phyloP scores from a whole-genome alignment of 2,329 filamentous ascomycete species.

The Beauveria pseudobassiana region DNA sequence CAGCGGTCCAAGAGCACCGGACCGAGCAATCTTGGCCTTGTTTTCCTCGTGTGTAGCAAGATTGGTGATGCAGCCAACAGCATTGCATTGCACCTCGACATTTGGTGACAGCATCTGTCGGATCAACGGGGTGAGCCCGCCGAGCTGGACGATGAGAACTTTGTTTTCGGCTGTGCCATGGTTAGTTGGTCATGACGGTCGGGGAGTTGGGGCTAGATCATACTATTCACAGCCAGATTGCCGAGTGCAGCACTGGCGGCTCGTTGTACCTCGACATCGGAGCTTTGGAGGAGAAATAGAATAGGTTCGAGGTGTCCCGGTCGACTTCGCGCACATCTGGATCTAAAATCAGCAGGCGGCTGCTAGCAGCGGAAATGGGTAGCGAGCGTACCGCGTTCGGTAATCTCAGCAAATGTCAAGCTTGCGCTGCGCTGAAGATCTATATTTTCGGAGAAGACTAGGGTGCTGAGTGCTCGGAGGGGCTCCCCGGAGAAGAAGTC shows the following conservation, averaged over 20 bases:
- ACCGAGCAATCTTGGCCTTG: slow-evolving; percentile 96
- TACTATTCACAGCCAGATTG: slow-evolving; percentile 96
- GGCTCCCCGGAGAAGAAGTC: slow-evolving; percentile 98
- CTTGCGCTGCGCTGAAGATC: slow-evolving; percentile 95
- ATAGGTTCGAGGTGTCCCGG: slow-evolving; percentile 94
- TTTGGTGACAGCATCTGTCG: slow-evolving; percentile 97
- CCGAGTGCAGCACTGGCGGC: slow-evolving; percentile 93
- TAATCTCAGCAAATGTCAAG: slow-evolving; percentile 97
- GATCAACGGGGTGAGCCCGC: slow-evolving; percentile 84
- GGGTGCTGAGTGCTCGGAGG: slow-evolving; percentile 83
- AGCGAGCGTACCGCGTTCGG: slow-evolving; percentile 72
- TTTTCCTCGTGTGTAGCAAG: slow-evolving; percentile 97
- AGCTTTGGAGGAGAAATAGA: slow-evolving; percentile 86
- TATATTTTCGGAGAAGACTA: slow-evolving; percentile 98
- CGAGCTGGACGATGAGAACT: slow-evolving; percentile 87
- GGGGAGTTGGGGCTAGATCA: slow-evolving; percentile 23
- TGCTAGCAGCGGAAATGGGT: neutral
- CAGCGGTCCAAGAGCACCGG: slow-evolving; percentile 82
- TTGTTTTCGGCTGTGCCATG: slow-evolving; percentile 81
- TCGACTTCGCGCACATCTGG: slow-evolving; percentile 95
- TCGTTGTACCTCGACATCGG: slow-evolving; percentile 93
- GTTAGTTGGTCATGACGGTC: slow-evolving; percentile 31
- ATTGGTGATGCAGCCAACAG: slow-evolving; percentile 97
- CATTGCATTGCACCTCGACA: slow-evolving; percentile 98
- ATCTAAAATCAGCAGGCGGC: slow-evolving; percentile 13